Evolutionary conservation across 768 basidiomycete genomes (phyloP).

Genomic region (Termitomyces sp.): DNA sequence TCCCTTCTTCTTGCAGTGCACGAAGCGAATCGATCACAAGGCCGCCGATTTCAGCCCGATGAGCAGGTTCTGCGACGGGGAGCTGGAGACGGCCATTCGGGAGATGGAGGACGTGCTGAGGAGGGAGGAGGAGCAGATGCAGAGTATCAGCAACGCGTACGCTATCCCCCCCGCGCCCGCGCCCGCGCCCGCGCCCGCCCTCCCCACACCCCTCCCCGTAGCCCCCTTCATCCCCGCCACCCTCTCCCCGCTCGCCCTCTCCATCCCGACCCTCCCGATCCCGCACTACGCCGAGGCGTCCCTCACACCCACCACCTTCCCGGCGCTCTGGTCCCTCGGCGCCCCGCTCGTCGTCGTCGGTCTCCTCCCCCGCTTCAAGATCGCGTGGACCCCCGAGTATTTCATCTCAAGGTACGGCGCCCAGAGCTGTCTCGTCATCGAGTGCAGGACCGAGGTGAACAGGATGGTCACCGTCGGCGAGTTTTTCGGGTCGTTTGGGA

Average conservation of each 20-base stretch:
- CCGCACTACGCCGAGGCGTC: constrained; percentile 39
- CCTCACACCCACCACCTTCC: constrained; percentile 58
- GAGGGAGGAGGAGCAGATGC: neutral
- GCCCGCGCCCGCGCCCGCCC: too few relatives aligned
- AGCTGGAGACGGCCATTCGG: constrained; percentile 58
- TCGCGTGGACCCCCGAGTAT: constrained; percentile 53
- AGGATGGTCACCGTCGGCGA: constrained; percentile 60
- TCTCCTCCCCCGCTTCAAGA: constrained; percentile 40
- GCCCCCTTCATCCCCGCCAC: constrained; percentile 10
- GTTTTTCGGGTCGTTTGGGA: constrained; percentile 73
- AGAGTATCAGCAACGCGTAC: neutral
- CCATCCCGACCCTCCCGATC: constrained; percentile 43
- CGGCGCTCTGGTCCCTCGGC: constrained; percentile 65
- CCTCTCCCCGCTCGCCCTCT: constrained; percentile 15
- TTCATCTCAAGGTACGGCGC: constrained; percentile 66
- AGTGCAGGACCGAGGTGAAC: constrained; percentile 73
- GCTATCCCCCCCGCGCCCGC: too few relatives aligned
- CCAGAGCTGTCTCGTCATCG: constrained; percentile 66
- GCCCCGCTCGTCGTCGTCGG: constrained; percentile 64
- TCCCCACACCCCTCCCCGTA: neutral
- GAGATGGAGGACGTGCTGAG: constrained; percentile 60
- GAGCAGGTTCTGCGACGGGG: constrained; percentile 63
- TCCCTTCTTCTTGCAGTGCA: constrained; percentile 72
- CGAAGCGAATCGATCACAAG: constrained; percentile 65
- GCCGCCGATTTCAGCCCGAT: constrained; percentile 71